Evolutionary conservation across 179 eudicot genomes (phyloP).

Genomic region (Spinacia oleracea): DNA sequence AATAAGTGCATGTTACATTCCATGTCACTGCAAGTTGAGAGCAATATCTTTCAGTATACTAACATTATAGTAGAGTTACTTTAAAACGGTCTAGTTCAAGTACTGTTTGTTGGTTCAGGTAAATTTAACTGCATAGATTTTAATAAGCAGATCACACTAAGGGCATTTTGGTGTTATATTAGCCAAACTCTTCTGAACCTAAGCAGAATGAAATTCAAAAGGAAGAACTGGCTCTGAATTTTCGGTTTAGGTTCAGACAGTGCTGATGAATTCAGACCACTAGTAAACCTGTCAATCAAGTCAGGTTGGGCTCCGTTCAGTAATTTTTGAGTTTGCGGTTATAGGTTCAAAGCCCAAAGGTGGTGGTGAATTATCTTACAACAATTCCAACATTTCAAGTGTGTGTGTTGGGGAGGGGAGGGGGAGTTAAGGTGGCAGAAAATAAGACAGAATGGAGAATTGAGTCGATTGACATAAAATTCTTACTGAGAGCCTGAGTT

Average conservation of each 20-base stretch:
- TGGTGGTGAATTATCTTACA: no score
- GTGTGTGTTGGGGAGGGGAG: neutral
- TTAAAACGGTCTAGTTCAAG: neutral
- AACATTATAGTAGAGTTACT: conserved; percentile 1
- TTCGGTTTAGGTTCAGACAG: neutral
- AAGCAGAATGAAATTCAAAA: no score
- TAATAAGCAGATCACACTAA: neutral
- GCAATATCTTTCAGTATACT: conserved; percentile 13
- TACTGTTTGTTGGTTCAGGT: neutral
- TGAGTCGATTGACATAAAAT: neutral
- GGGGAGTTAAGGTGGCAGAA: neutral
- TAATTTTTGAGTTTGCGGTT: neutral
- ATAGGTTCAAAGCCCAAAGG: no score
- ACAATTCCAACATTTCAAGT: no score
- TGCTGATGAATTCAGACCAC: neutral
- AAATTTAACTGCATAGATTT: neutral
- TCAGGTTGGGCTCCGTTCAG: neutral
- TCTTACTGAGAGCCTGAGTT: conserved; percentile 45
- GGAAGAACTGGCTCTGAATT: neutral
- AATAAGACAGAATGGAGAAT: neutral
- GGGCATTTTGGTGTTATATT: no score
- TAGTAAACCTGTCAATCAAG: neutral
- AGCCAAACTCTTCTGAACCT: no score
- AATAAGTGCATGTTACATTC: conserved; percentile 48
- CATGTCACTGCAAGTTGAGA: conserved; percentile 44